Conservation (phyloP, 257 asterid species). For the Nicotiana tabacum region DNA sequence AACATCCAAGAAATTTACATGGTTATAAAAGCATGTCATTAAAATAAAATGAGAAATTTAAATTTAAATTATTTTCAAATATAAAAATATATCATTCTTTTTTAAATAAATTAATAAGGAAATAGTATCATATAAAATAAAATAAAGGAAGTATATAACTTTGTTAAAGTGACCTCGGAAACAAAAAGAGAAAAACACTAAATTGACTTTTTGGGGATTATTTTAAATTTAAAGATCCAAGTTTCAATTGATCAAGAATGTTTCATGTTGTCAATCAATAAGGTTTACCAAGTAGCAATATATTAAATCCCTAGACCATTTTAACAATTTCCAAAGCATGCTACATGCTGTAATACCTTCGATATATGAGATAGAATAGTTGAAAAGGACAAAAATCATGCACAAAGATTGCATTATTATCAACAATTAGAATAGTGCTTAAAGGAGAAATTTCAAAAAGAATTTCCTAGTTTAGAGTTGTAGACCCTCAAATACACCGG, state of each 20-base stretch:
- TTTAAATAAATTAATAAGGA: not conserved
- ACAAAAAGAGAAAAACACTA: not conserved
- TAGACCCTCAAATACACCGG: no score
- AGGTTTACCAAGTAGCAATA: not conserved
- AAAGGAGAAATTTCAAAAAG: no score
- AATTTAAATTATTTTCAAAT: not conserved
- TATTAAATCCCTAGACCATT: not conserved
- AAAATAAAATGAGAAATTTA: not conserved
- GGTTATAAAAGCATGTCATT: not conserved
- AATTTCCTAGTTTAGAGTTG: no score
- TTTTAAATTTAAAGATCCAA: not conserved
- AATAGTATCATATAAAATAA: not conserved
- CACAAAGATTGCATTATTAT: not conserved
- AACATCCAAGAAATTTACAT: not conserved
- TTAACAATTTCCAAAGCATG: not conserved
- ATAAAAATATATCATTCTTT: fast-evolving
- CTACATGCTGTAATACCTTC: not conserved
- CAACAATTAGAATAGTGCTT: no score
- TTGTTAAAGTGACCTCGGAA: not conserved
- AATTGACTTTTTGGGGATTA: not conserved
- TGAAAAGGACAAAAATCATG: not conserved
- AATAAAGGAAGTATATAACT: not conserved
- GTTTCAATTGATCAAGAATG: not conserved
- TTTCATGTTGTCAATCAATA: not conserved
- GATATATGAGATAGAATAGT: not conserved